phyloP scores from a whole-genome alignment of 2,329 filamentous ascomycete genomes.

The Exophiala sideris region DNA sequence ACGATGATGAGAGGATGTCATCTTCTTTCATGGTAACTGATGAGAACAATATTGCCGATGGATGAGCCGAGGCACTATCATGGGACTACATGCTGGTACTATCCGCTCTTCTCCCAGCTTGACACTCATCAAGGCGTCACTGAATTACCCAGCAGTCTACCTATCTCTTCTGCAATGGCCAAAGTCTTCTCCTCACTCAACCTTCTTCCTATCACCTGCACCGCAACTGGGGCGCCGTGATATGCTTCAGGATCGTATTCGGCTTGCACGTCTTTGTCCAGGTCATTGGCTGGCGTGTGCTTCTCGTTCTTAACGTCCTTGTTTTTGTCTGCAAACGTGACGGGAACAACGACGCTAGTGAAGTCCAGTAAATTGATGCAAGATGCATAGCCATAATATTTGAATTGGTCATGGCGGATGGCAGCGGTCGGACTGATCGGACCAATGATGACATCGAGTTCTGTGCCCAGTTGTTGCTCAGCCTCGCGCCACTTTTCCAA shows the following conservation, averaged over 20 bases:
- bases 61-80: too few species aligned
- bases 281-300: conserved; percentile 23
- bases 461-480: conserved; percentile 41
- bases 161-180: conserved; percentile 40
- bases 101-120: too few species aligned
- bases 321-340: conserved; percentile 22
- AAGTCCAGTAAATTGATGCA: conserved; percentile 58
- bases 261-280: conserved; percentile 27
- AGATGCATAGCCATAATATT: conserved; percentile 44
- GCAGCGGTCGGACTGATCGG: conserved; percentile 42
- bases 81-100: too few species aligned
- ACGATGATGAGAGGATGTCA: too few species aligned
- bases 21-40: too few species aligned
- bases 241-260: conserved; percentile 32
- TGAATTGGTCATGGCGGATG: conserved; percentile 37
- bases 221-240: conserved; percentile 30
- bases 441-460: conserved; percentile 51
- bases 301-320: conserved; percentile 16
- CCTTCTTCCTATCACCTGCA: conserved; percentile 30
- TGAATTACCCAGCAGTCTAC: conserved; percentile 6
- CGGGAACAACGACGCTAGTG: conserved; percentile 43
- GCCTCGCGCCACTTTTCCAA: conserved; percentile 29
- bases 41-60: too few species aligned
- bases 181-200: conserved; percentile 36
- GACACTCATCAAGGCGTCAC: too few species aligned